These are phyloP conservation scores for Neofusicoccum laricinum DNA, from an alignment of 2,329 filamentous ascomycete genomes.

Conservation along the genomic window DNA sequence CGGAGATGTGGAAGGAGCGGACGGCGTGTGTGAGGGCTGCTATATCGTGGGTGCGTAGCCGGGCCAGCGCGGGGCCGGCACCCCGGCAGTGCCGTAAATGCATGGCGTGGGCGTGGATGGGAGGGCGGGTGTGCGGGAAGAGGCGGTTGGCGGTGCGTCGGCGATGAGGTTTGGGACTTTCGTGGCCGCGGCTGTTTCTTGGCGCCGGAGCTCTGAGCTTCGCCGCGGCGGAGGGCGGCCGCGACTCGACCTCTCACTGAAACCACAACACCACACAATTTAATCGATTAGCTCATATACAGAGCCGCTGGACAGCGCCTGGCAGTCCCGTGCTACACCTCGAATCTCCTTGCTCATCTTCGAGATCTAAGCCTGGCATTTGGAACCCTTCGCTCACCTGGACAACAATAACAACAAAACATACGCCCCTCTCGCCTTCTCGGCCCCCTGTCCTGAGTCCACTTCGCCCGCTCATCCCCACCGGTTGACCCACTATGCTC, in stretches of 20 bases:
- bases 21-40: not conserved
- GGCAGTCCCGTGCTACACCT: too few species aligned
- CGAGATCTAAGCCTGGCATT: too few species aligned
- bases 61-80: not conserved
- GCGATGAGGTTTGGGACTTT: slow-evolving; percentile 11
- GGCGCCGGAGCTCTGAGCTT: not conserved
- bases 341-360: too few species aligned
- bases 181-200: not conserved
- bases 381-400: too few species aligned
- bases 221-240: not conserved
- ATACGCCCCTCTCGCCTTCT: not conserved
- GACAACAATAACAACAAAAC: too few species aligned
- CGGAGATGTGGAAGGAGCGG: slow-evolving; percentile 14
- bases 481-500: slow-evolving; percentile 51
- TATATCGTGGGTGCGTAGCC: not conserved
- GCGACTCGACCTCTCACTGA: too few species aligned
- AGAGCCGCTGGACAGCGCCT: too few species aligned
- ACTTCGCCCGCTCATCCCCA: not conserved
- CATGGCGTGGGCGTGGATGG: slow-evolving; percentile 4
- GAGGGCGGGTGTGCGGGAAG: not conserved
- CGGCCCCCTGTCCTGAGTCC: not conserved
- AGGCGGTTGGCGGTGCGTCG: not conserved
- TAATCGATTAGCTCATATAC: too few species aligned
- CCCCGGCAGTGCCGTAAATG: slow-evolving; percentile 5
- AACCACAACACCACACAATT: too few species aligned